Evolutionary conservation across 306 rosid species (phyloP), one percentile per base, ranked within the genome.

Genomic region (Vigna mungo): DNA sequence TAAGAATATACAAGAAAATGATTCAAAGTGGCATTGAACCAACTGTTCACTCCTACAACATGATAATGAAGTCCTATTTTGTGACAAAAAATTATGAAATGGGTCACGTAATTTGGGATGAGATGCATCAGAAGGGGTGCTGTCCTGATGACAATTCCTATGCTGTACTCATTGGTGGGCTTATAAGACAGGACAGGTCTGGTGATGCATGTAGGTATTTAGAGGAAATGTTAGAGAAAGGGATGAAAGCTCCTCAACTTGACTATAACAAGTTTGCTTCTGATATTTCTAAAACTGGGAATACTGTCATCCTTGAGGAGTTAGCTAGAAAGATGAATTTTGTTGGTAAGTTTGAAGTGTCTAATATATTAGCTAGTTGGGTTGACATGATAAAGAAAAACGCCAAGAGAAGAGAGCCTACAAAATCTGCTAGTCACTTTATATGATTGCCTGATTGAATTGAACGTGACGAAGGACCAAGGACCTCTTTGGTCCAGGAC

Each of bases 231-330:
- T 79, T 95, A 48, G 92, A 85, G 68, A 92, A 88, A 72, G 97
- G 98, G 69, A 95, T 95, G 97, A 92, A 86, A 80, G 92, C 96
- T 81, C 97, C 92, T 63, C 93, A 90, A 80, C 91, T 95, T 37
- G 97, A 90, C 76, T 90, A 88, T 81, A 88, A 89, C 83, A 95
- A 88, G 88, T 89, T 92, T 77, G 97, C 87, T 60, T 89, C 93
- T 55, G 92, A 90, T 84, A 87, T 89, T 82, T 89, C 96, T 15
- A 85, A 89, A 83, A 86, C 85, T 72, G 98, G 97, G 79, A 92
- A 80, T 77, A 88, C 90, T 55, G 90, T 75, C 77, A 76, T 89
- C 25, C 97, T 95, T 39, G 92, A 88, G 83, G 92, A 89, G 78
- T 80, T 90, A 77, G 89, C 97, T 77, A 85, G 68, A 78, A 90